Evolutionary conservation across 1,284 basidiomycete genomes (phyloP), one percentile per base, ranked within the genome.

Genomic region (Irpex lacteus): DNA sequence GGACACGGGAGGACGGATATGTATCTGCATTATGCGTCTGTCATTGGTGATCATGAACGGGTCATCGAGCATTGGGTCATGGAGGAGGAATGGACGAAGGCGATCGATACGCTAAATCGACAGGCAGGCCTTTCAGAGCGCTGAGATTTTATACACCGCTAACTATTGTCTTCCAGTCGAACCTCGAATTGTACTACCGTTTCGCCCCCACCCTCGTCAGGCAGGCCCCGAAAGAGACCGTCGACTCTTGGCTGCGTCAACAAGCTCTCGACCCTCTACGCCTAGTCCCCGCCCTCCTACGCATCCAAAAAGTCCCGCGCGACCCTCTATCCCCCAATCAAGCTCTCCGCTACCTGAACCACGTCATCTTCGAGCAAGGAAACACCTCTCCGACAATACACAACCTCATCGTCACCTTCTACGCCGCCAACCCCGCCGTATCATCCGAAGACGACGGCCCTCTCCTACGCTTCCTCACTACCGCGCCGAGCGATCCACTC

Each of bases 31-130:
- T 99, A 90, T 73, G 97, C 98, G 3, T 87, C 85, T 3, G 81
- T 90, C 8, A 85, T 96, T 54, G 91, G 92, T 9, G 96, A 98
- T 74, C 84, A 86, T 71, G 88, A 88, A 65, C 87, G 92, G 7
- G 94, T 98, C 5, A 86, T 97, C n/a, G 92, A 95, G 69, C 91
- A 98, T 73, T 97, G 94, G 89, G 82, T 98, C 53, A 82, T 92
- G 58, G 93, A 97, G 75, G 94, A 96, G 74, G 84, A 95, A 64
- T 99, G 97, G 97, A 71, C 81, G 19, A 93, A 95, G 71, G 97
- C 95, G 0, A 90, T 99, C 62, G 92, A 95, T 59, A 85, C 91
- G 6, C 84, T 99, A 66, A 95, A 87, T 70, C 84, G 92, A 60
- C 95, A 97, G 83, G 94, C 94, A 69, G 64, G 80, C 4, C 26